Base-by-base conservation (phyloP, 805 yeast genomes). In the Torulaspora delbrueckii region DNA sequence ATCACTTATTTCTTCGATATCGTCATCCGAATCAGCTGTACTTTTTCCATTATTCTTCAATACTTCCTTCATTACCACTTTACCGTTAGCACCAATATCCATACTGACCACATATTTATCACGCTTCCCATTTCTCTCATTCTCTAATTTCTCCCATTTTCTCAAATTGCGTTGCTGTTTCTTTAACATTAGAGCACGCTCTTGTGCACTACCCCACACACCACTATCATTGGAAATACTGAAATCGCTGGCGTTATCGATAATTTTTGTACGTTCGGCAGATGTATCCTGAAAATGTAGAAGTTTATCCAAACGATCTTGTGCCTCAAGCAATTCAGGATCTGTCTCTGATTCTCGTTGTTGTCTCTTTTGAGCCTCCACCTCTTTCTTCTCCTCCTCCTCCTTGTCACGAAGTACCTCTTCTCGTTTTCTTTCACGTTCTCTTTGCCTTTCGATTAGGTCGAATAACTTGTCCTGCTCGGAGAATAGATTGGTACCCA, bases 231-330 rank as follows among this genome's bases (percentile, higher is more conserved):
- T 69, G 0, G 87, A 78, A 28, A 73, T 67, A 12, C 75, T 70
- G 45, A 82, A 65, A 62, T 93, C 99, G 4, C 95, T 79, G 0
- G 95, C 96, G 60, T 87, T 83, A 62, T 93, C 99, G 32, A 95
- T 90, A 51, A 93, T 88, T 55, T 79, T 80, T 0, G 99, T 93
- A 62, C 99, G 74, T 62, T 88, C 95, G 1, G 90, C 86, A 5
- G 95, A 86, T 13, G 90, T 81, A 2, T 78, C 86, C 63, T 93
- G 99, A 63, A 82, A 93, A 50, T 80, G 76, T 36, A 93, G 69
- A 39, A 93, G 68, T 26, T 79, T 83, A 26, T 86, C 86, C 40
- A 93, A 68, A 41, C 90, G 71, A 37, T 78, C 78, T 54, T 86
- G 84, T 0, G 99, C 99, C 45, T 73, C 72, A 3, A 71, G 52